Conservation (phyloP, 768 basidiomycete species). For the Aureoboletus auriporus region DNA sequence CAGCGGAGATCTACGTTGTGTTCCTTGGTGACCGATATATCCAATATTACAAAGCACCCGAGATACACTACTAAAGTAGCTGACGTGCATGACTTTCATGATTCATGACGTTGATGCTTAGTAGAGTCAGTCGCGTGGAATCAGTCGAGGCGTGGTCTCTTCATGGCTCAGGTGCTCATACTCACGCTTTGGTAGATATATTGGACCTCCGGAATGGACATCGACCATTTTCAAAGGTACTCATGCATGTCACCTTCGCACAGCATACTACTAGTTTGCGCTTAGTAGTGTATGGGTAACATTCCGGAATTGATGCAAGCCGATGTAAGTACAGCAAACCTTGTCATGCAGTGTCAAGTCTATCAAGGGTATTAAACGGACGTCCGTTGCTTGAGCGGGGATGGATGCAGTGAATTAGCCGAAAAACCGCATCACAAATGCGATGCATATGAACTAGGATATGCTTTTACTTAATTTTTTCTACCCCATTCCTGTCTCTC, state of each 20-base stretch:
- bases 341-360: neutral
- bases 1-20: neutral
- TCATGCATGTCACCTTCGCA: too few relatives aligned
- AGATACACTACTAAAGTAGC: slow-evolving; percentile 4
- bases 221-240: too few relatives aligned
- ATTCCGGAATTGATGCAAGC: too few relatives aligned
- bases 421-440: slow-evolving; percentile 9
- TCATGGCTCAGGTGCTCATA: too few relatives aligned
- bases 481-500: neutral
- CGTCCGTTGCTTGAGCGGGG: slow-evolving; percentile 24
- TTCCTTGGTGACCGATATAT: too few relatives aligned
- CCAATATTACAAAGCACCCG: neutral
- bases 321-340: neutral
- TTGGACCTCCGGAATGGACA: too few relatives aligned
- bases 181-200: too few relatives aligned
- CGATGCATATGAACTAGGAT: slow-evolving; percentile 20
- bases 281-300: neutral
- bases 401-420: slow-evolving; percentile 25
- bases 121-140: neutral
- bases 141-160: too few relatives aligned
- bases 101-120: neutral
- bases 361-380: slow-evolving; percentile 1
- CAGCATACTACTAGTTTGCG: too few relatives aligned
- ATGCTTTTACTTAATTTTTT: slow-evolving; percentile 12
- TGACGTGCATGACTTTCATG: neutral